Evolutionary conservation across 768 basidiomycete genomes (phyloP), one percentile per base, ranked within the genome.

Genomic region (Agaricus subrufescens): DNA sequence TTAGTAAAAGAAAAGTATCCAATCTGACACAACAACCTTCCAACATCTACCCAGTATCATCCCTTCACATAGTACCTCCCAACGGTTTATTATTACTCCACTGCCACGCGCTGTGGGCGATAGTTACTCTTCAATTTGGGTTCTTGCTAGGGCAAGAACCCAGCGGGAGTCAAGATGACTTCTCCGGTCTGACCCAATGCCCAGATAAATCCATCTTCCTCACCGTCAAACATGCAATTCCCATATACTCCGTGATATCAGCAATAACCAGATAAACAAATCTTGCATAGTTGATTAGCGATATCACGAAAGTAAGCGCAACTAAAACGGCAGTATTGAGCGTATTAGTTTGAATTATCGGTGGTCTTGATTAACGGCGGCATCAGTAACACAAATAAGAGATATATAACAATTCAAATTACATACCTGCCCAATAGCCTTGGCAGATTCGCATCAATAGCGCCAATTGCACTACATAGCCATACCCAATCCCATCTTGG

Each of bases 151-250:
- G 25, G 15, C 46, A 31, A 31, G 46, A 31, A 31, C 46, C 40
- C 40, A 42, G 27, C 31, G 19, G 31, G 31, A 50, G 48, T 50
- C 29, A 56, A 14, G 47, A 56, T 3, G 45, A 30, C 10, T 56
- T 60, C 29, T 55, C 54, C 4, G 52, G 52, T 19, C 31, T 43
- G 12, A 57, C 62, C 62, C 62, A 60, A 27, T 54, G 42, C 9
- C 62, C 62, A 27, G 79, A 68, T 38, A 73, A 73, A 61, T 93
- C 91, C 79, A 84, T 90, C 75, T 91, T 94, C 53, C 86, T 77
- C 45, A 97, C 94, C 14, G 90, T 93, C 66, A 97, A 94, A 73
- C 94, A 98, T 1, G 93, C 96, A 63, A 97, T 93, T 11, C 96
- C 96, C 59, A 96, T 80, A 71, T 87, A 88, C 58, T 94, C 83